Percentiles rank a stretch among this genome's conserved stretches.
Evolutionary conservation across 2,329 filamentous ascomycete genomes (phyloP).

Genomic region (Ascochyta koolunga): DNA sequence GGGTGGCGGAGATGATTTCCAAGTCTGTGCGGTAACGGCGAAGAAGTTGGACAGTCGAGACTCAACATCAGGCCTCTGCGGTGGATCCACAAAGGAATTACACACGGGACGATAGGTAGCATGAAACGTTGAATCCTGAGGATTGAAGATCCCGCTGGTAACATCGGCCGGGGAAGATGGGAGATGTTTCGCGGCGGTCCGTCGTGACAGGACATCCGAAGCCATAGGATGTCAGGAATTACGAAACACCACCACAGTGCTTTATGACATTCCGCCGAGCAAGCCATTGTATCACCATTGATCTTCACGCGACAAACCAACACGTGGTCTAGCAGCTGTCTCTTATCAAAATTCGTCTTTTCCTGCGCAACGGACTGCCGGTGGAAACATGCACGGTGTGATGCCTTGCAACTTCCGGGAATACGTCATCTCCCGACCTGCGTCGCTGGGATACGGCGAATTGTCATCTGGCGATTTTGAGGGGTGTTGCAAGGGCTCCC

Average conservation of each 20-base stretch:
- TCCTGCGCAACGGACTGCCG: background rate
- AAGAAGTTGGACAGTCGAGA: conserved; percentile 31
- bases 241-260: conserved; percentile 18
- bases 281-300: conserved; percentile 20
- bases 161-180: conserved; percentile 19
- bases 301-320: conserved; percentile 11
- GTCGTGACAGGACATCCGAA: conserved; percentile 19
- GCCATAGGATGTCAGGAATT: conserved; percentile 10
- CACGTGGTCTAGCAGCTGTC: conserved; percentile 20
- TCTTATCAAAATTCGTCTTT: background rate
- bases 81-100: conserved; percentile 17
- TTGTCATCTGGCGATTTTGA: conserved; percentile 19
- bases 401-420: background rate
- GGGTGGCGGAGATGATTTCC: conserved; percentile 21
- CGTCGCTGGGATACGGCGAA: conserved; percentile 9
- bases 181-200: conserved; percentile 8
- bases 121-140: conserved; percentile 19
- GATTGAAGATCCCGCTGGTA: conserved; percentile 20
- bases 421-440: conserved; percentile 31
- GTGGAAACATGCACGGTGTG: background rate
- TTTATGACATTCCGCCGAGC: conserved; percentile 20
- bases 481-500: conserved; percentile 21
- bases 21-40: conserved; percentile 21
- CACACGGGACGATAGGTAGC: conserved; percentile 23
- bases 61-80: conserved; percentile 12